These are phyloP conservation scores for Funneliformis mosseae DNA, from an alignment of 192 early-diverging fungal genomes.

Conservation along the genomic window DNA sequence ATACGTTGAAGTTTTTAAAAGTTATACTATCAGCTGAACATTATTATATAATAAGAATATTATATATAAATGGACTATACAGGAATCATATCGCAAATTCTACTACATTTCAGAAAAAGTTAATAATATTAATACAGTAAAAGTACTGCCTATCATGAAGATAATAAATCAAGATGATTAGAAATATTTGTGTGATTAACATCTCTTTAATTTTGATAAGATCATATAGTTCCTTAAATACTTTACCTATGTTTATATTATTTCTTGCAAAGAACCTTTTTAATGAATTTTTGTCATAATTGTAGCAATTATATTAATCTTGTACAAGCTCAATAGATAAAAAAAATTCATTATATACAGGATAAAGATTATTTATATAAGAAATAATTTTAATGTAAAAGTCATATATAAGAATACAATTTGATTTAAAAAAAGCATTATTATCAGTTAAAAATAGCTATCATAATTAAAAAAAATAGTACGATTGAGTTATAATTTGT, in stretches of 20 bases:
- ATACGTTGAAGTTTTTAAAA: not conserved
- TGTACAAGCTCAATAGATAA: no score
- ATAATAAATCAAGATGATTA: not conserved
- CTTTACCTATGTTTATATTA: not conserved
- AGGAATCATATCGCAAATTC: not conserved
- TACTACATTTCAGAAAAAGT: not conserved
- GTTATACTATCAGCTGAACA: not conserved
- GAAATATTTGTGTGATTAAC: not conserved
- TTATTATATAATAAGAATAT: not conserved
- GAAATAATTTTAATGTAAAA: no score
- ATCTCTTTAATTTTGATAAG: conserved; percentile 6
- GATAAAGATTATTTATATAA: no score
- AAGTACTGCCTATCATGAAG: not conserved
- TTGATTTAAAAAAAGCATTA: no score
- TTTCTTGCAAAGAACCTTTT: conserved; percentile 5
- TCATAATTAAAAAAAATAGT: no score
- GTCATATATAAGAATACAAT: no score
- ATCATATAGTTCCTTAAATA: not conserved
- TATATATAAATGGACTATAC: not conserved
- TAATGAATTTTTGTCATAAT: no score
- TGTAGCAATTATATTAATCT: no score
- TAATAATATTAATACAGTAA: conserved; percentile 1
- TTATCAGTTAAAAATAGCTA: no score
- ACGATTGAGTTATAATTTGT: no score
- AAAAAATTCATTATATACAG: no score